These are phyloP conservation scores for barley (Hordeum vulgare) DNA, from an alignment of 176 grass and related monocot genomes.

Conservation along the genomic window MorexV3_pseudomolecules_assembly NC_058523.1:25476515-25477014, in stretches of 20 bases:
- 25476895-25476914: constrained; percentile 41
- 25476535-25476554: constrained; percentile 69
- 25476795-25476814: constrained; percentile 71
- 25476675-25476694: constrained; percentile 19
- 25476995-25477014: constrained; percentile 8
- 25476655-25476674: constrained; percentile 1
- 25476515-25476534: constrained; percentile 67
- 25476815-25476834: constrained; percentile 54
- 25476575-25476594: neutral
- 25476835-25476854: constrained; percentile 25
- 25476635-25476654: constrained; percentile 31
- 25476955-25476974: constrained; percentile 18
- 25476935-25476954: constrained; percentile 21
- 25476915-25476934: constrained; percentile 22
- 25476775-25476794: constrained; percentile 65
- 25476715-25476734: no score
- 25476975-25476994: constrained; percentile 22
- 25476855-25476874: constrained; percentile 28
- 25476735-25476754: neutral
- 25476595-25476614: neutral
- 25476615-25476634: constrained; percentile 18
- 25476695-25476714: constrained; percentile 42
- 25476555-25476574: constrained; percentile 47
- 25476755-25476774: neutral
- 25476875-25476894: constrained; percentile 38